A percentile compares a stretch with the other conserved stretches of the same genome.
phyloP scores from a whole-genome alignment of 108 stramenopile genomes.

The Pseudonitzschia delicatissima region DNA sequence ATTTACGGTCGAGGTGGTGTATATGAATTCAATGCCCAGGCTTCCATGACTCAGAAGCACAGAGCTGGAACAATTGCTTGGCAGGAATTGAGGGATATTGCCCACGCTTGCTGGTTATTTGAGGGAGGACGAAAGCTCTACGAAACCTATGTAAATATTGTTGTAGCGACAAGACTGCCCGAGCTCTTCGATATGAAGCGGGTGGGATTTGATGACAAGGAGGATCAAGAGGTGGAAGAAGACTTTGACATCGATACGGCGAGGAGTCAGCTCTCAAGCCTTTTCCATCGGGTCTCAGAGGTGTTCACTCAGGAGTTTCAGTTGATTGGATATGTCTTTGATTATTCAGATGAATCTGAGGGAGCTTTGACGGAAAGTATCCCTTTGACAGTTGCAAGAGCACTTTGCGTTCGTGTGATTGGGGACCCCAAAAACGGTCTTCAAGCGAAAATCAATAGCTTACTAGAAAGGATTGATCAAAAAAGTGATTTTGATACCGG shows the following conservation, averaged over 20 bases:
- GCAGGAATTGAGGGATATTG: slow-evolving; percentile 61
- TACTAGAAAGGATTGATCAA: slow-evolving; percentile 77
- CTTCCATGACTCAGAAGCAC: slow-evolving; percentile 20
- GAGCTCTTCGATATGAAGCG: slow-evolving; percentile 59
- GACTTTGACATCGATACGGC: slow-evolving; percentile 74
- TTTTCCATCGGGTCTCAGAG: slow-evolving; percentile 81
- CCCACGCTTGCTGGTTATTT: slow-evolving; percentile 67
- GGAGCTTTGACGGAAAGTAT: slow-evolving; percentile 57
- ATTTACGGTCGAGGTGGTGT: slow-evolving; percentile 65
- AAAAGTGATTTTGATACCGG: slow-evolving; percentile 78
- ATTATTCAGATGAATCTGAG: slow-evolving; percentile 40
- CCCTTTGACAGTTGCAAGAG: slow-evolving; percentile 70
- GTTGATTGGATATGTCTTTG: slow-evolving; percentile 79
- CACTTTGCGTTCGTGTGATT: slow-evolving; percentile 73
- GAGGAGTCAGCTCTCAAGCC: slow-evolving; percentile 62
- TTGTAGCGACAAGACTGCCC: slow-evolving; percentile 69
- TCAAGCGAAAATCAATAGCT: slow-evolving; percentile 74
- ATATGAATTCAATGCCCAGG: slow-evolving; percentile 63
- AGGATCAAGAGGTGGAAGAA: slow-evolving; percentile 42
- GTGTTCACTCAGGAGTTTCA: slow-evolving; percentile 84
- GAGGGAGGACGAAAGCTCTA: slow-evolving; percentile 69
- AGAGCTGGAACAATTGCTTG: slow-evolving; percentile 65
- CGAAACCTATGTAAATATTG: slow-evolving; percentile 76
- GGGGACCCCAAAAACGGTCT: slow-evolving; percentile 78
- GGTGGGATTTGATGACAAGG: slow-evolving; percentile 18